Evolutionary conservation across 306 rosid genomes (phyloP).

Genomic region (Rubus idaeus): DNA sequence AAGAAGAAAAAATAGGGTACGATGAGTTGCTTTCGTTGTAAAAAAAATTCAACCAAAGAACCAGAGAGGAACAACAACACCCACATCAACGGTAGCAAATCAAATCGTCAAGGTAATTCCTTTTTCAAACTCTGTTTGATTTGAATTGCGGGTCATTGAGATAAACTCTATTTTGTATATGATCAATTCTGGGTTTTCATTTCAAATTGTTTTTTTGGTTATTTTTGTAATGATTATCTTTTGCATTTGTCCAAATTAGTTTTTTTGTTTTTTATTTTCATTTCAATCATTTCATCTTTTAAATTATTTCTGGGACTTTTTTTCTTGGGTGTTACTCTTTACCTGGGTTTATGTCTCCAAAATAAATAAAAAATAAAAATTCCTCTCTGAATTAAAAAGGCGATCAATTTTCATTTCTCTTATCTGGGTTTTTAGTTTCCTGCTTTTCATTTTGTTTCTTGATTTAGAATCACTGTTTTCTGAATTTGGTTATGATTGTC

Average conservation of each 20-base stretch:
- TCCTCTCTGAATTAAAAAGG: background rate
- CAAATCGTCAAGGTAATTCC: constrained; percentile 31
- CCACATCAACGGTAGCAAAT: constrained; percentile 23
- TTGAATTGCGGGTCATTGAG: constrained; percentile 13
- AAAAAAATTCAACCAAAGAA: constrained; percentile 43
- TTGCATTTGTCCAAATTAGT: constrained; percentile 18
- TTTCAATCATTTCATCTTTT: background rate
- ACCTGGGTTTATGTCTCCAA: constrained; percentile 11
- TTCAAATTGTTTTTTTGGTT: background rate
- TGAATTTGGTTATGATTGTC: background rate
- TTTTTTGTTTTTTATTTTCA: background rate
- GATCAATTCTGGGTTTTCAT: constrained; percentile 7
- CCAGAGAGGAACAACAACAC: constrained; percentile 23
- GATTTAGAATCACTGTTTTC: background rate
- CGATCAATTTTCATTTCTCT: constrained; percentile 7
- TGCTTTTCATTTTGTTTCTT: background rate
- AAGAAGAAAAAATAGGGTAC: background rate
- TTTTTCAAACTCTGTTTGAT: background rate
- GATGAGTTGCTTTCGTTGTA: constrained; percentile 83
- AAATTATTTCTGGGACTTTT: constrained; percentile 5
- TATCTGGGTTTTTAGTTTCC: constrained; percentile 3
- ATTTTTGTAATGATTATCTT: constrained; percentile 21
- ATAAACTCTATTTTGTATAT: background rate
- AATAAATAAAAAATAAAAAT: background rate
- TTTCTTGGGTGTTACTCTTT: background rate